Evolutionary conservation across 192 early-diverging fungal genomes (phyloP), one percentile per base, ranked within the genome.

Genomic region (Dissophora globulifera): DNA sequence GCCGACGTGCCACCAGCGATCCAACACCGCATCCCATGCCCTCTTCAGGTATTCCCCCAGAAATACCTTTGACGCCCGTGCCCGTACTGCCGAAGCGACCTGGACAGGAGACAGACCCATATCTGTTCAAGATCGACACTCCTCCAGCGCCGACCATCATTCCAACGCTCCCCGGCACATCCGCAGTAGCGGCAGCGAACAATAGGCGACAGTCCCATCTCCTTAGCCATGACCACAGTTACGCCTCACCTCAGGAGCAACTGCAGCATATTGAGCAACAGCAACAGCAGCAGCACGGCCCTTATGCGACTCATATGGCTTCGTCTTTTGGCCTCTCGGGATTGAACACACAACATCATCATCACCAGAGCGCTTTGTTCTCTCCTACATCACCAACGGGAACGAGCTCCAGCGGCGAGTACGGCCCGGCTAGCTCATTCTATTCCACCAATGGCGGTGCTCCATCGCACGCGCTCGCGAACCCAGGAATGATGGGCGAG

Each of bases 221-320:
- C 10, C 41, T 75, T 38, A 75, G 62, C 46, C 70, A 75, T 17
- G 70, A 75, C 19, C 69, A 72, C 20, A 59, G 40, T 7, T 75
- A 75, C 20, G 45, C 56, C 19, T 65, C 69, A 15, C 54, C 70
- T 19, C 70, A 75, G 50, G 70, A 75, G 22, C 70, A 64, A 17
- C 57, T 75, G 4, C 70, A 75, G 27, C 70, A 64, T 29, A 59
- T 75, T 26, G 70, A 64, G 35, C 62, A 74, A n/a, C 70, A 64
- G 26, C 70, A 64, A 35, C 61, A 64, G 12, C 58, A 60, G 32
- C 56, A 58, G 32, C 62, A 64, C 23, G 68, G 68, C 1, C 26
- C 61, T 3, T 75, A 75, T 58, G 53, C 52, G 0, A 57, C 54
- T 2, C 56, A 55, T 0, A 64, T 75, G 62, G 41, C 62, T 10